phyloP scores from a whole-genome alignment of 1,284 basidiomycete species.

The Cutaneotrichosporon cavernicola region DNA sequence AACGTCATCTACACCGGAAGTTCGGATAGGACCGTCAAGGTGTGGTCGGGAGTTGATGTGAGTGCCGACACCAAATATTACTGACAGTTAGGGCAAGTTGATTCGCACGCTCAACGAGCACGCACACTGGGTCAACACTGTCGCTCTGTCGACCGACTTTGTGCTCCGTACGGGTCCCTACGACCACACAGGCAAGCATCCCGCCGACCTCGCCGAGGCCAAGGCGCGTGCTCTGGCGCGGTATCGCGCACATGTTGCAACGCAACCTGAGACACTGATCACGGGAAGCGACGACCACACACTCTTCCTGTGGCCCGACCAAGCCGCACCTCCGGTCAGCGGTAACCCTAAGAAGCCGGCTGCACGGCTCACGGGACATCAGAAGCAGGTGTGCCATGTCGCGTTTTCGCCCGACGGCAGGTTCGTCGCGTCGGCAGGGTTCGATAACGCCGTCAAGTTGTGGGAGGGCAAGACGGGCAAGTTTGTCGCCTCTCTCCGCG shows the following conservation, averaged over 20 bases:
- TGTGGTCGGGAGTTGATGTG: slow-evolving; percentile 85
- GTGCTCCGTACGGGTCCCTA: slow-evolving; percentile 92
- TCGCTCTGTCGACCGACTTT: slow-evolving; percentile 93
- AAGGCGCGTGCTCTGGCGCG: slow-evolving; percentile 71
- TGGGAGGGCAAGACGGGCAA: slow-evolving; percentile 95
- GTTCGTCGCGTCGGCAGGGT: slow-evolving; percentile 85
- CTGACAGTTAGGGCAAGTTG: slow-evolving; percentile 56
- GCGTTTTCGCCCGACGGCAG: slow-evolving; percentile 92
- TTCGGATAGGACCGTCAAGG: slow-evolving; percentile 87
- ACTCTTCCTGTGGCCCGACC: slow-evolving; percentile 80
- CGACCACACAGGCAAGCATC: slow-evolving; percentile 76
- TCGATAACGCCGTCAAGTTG: slow-evolving; percentile 86
- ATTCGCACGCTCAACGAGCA: slow-evolving; percentile 80
- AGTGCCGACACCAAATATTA: slow-evolving; percentile 30
- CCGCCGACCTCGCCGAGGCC: slow-evolving; percentile 74
- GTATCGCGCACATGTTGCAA: slow-evolving; percentile 67
- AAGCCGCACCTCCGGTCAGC: slow-evolving; percentile 58
- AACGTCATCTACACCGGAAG: slow-evolving; percentile 91
- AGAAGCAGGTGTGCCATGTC: slow-evolving; percentile 93
- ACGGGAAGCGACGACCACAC: slow-evolving; percentile 95
- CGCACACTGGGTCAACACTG: slow-evolving; percentile 97
- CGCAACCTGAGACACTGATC: slow-evolving; percentile 78
- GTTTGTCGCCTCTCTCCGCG: slow-evolving; percentile 82
- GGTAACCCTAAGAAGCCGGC: slow-evolving; percentile 70
- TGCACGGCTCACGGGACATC: slow-evolving; percentile 87